Evolutionary conservation across 768 basidiomycete genomes (phyloP), one percentile per base, ranked within the genome.

Genomic region (Kwoniella bestiolae): DNA sequence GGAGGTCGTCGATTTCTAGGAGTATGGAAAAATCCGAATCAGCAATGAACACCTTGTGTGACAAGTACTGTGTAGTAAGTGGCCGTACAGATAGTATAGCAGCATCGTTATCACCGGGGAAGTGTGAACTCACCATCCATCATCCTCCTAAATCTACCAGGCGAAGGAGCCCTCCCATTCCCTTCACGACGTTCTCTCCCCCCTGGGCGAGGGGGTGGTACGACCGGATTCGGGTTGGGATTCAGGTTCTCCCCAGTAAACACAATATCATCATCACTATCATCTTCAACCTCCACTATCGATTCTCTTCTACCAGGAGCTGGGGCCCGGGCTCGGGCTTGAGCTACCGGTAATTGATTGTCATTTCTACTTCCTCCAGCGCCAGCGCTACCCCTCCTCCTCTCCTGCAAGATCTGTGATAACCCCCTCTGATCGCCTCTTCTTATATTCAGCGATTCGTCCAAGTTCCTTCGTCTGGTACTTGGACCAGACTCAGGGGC

Each of bases 181-280:
- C 5, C 18, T 3, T 2, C 12, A 11, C 11, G 38, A n/a, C n/a
- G n/a, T n/a, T n/a, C n/a, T n/a, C n/a, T n/a, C n/a, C n/a, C n/a
- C n/a, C n/a, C n/a, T n/a, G n/a, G n/a, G n/a, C n/a, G n/a, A n/a
- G n/a, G n/a, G n/a, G n/a, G n/a, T n/a, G n/a, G n/a, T n/a, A n/a
- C n/a, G n/a, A n/a, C n/a, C n/a, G 58, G 58, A 46, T 46, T 49
- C 11, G 34, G 56, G 11, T 38, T 56, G 1, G 52, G n/a, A 18
- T 16, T 38, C 21, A 25, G 52, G 32, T 62, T 62, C 28, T 55
- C 41, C 3, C 62, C 62, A 25, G 62, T 63, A 29, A 63, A 63
- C 4, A 63, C 62, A n/a, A 63, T 56, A 46, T 63, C 62, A 29
- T 63, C 62, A 47, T 63, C 61, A 44, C 50, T 49, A 46, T 61